These are phyloP conservation scores for Colletotrichum acutatum DNA, from an alignment of 2,329 filamentous ascomycete species.

Conservation along the genomic window DNA sequence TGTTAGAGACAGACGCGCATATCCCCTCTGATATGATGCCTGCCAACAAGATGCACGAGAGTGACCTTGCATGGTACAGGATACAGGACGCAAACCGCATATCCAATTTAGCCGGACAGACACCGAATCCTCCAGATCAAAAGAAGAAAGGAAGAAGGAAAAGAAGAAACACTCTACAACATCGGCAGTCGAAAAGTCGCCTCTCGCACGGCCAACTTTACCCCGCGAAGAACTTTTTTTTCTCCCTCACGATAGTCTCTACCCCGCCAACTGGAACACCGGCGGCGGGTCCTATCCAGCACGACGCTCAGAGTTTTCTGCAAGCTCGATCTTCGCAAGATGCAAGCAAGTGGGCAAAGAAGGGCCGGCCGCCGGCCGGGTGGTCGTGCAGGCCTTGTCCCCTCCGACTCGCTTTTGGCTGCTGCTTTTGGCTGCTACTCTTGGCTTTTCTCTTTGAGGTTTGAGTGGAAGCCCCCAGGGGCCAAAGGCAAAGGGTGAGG, in stretches of 20 bases:
- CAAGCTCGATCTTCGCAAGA: constrained; percentile 9
- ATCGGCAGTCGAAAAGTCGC: not conserved
- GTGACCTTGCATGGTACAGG: not conserved
- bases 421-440: not conserved
- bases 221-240: constrained; percentile 3
- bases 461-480: not conserved
- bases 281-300: not conserved
- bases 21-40: not conserved
- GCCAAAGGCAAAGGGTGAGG: not conserved
- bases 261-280: constrained; percentile 34
- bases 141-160: not conserved
- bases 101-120: not conserved
- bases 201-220: not conserved
- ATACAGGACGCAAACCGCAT: not conserved
- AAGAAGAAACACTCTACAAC: not conserved
- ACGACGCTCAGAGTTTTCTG: constrained; percentile 4
- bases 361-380: not conserved
- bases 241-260: constrained; percentile 1
- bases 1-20: not conserved
- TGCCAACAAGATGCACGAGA: not conserved
- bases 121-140: not conserved
- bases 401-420: constrained; percentile 9
- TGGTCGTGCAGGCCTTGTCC: not conserved
- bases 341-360: not conserved
- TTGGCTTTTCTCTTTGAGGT: not conserved